Base-by-base conservation (phyloP, 2,329 filamentous ascomycete genomes). In the Coleophoma cylindrospora region DNA sequence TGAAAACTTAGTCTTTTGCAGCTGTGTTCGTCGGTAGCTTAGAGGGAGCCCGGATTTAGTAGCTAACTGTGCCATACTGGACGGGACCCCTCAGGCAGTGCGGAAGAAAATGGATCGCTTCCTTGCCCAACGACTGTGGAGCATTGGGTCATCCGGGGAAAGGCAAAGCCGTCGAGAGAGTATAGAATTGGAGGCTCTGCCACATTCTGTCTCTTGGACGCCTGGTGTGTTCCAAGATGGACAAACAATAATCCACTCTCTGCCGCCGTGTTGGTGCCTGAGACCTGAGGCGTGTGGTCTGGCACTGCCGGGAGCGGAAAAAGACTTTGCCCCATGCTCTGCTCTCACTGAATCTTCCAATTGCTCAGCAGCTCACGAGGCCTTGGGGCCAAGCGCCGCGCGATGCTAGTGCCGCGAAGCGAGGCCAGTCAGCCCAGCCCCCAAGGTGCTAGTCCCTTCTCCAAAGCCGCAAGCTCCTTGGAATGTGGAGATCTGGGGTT, bases 401-500 rank as follows among this genome's bases (percentile, higher is more conserved):
- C 19, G 3, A n/a, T 12, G 40, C 17, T 22, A 41, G 15, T 33
- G 14, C 36, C 3, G 7, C 15, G 10, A 44, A 44, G 41, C 41
- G 41, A 44, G 1, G 10, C 41, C 41, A 32, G 27, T 27, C 41
- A 34, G 32, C 9, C 27, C 27, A 22, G 22, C 4, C 8, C 19
- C 41, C 27, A 32, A 34, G 13, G 5, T 32, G 11, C 41, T 33
- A 44, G 41, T 15, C 15, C 11, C 22, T 11, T 27, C 21, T 44
- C 41, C 41, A 44, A 44, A 21, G 7, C 41, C 41, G 11, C 41
- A 33, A 44, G 41, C 32, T 43, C 32, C 41, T 33, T 44, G 21
- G 41, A 44, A 32, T 33, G 21, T 44, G 41, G 41, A 33, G 41
- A 34, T 44, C 41, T 44, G 41, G 41, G 41, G 41, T 43, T n/a